Percentiles rank a stretch among this genome's conserved stretches.
These are phyloP conservation scores for Kodamaea fungicola DNA, from an alignment of 1,139 yeast genomes.

Conservation along the genomic window DNA sequence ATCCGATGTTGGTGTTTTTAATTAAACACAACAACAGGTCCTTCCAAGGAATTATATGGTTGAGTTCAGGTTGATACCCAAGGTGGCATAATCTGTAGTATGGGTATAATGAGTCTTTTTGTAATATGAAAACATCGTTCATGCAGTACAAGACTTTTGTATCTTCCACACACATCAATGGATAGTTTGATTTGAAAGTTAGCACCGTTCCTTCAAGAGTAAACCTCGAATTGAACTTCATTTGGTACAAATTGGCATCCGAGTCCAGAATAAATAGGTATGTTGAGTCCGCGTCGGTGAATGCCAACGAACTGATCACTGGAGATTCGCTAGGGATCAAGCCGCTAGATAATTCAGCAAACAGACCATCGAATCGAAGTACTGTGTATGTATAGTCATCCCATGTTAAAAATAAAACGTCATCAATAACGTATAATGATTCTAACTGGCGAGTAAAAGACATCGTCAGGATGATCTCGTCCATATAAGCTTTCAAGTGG, in stretches of 20 bases:
- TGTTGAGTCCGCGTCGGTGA: not conserved
- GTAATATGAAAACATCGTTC: constrained; percentile 3
- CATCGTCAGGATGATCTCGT: not conserved
- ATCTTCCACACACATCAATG: constrained; percentile 1
- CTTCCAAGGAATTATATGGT: too few relatives aligned
- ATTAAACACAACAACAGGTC: too few relatives aligned
- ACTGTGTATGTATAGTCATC: constrained; percentile 3
- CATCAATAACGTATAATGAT: too few relatives aligned
- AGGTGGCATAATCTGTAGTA: constrained; percentile 5
- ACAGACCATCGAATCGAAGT: not conserved
- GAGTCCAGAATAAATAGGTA: constrained; percentile 5
- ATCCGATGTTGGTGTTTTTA: too few relatives aligned
- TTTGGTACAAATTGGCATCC: constrained; percentile 5
- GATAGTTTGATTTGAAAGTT: constrained; percentile 2
- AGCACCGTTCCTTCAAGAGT: constrained; percentile 3
- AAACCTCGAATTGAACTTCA: constrained; percentile 2
- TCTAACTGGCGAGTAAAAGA: not conserved
- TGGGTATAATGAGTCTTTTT: constrained; percentile 4
- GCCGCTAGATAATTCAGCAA: not conserved
- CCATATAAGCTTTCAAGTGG: not conserved
- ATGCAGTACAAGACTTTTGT: constrained; percentile 1
- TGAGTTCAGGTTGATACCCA: not conserved
- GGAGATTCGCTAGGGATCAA: constrained; percentile 2
- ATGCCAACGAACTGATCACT: constrained; percentile 3
- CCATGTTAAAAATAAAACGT: constrained; percentile 2